Percentiles rank a stretch among this genome's conserved stretches.
These are phyloP conservation scores for Colletotrichum aenigma DNA, from an alignment of 2,329 filamentous ascomycete species.

Conservation along the genomic window DNA sequence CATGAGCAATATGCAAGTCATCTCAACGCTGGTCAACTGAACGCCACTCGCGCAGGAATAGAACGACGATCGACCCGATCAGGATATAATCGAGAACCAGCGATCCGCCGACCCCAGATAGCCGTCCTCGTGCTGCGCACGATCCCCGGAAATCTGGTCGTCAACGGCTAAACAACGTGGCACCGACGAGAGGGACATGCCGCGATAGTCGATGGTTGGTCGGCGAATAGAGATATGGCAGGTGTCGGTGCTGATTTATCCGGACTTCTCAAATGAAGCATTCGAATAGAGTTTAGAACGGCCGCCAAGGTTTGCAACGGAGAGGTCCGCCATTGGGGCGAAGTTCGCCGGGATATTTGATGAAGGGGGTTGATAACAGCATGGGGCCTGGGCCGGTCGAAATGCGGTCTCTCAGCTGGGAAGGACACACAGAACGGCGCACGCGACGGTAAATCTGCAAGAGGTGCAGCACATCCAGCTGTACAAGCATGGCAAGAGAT, in stretches of 20 bases:
- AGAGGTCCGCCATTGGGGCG: conserved; percentile 2
- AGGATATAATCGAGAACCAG: background rate
- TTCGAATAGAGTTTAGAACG: background rate
- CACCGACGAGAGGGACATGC: background rate
- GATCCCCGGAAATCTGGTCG: background rate
- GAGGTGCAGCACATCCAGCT: conserved; percentile 4
- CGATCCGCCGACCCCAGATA: background rate
- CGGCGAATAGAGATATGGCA: background rate
- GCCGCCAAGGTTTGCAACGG: background rate
- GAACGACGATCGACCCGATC: background rate
- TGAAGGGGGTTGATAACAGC: background rate
- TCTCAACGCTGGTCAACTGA: background rate
- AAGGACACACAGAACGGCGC: background rate
- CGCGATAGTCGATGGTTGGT: background rate
- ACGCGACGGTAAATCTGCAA: conserved; percentile 1
- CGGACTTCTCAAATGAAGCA: background rate
- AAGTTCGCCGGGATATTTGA: conserved; percentile 6
- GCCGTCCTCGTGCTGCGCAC: background rate
- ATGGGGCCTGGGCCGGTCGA: conserved; percentile 12
- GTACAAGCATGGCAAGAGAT: background rate
- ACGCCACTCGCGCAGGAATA: background rate
- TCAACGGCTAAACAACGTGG: background rate
- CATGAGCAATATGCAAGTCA: background rate
- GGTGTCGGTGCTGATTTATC: background rate
- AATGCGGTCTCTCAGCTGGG: conserved; percentile 1